Evolutionary conservation across 2,329 filamentous ascomycete species (phyloP).

Genomic region (Paecilomyces dactylethromorphus): DNA sequence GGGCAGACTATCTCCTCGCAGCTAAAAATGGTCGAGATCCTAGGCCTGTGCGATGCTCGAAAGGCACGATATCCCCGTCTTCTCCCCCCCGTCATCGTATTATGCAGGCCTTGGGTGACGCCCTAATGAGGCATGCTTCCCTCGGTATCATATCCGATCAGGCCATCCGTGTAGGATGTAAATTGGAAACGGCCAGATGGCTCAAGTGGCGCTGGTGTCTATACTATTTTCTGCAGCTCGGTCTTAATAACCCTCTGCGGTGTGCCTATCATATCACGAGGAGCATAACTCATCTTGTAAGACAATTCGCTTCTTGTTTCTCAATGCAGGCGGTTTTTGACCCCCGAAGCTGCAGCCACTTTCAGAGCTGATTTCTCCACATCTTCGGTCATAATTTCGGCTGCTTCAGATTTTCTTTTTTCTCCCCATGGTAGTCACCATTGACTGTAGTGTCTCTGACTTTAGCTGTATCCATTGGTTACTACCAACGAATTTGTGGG

Average conservation of each 20-base stretch:
- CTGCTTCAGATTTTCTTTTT: slow-evolving; percentile 7
- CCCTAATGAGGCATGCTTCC: not conserved
- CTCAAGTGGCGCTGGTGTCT: not conserved
- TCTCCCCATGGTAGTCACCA: slow-evolving; percentile 8
- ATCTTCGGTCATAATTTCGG: slow-evolving; percentile 7
- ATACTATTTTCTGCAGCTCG: not conserved
- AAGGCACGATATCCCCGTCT: not conserved
- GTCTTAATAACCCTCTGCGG: not conserved
- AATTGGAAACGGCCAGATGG: not conserved
- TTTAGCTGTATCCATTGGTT: slow-evolving; percentile 17
- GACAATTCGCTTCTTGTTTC: not conserved
- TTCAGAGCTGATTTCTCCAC: not conserved
- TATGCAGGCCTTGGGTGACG: not conserved
- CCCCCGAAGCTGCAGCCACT: slow-evolving; percentile 1
- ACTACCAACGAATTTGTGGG: slow-evolving; percentile 17
- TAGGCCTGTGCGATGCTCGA: not conserved
- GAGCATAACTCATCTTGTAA: not conserved
- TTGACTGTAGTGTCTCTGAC: slow-evolving; percentile 15
- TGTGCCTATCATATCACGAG: not conserved
- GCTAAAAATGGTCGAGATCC: not conserved
- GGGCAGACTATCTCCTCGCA: too few species aligned
- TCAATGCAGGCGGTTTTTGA: not conserved
- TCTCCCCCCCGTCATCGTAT: not conserved
- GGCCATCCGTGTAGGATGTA: not conserved
- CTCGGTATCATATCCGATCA: not conserved